Evolutionary conservation across 2,329 filamentous ascomycete species (phyloP), one percentile per base, ranked within the genome.

Genomic region (Verticillium isaacii): DNA sequence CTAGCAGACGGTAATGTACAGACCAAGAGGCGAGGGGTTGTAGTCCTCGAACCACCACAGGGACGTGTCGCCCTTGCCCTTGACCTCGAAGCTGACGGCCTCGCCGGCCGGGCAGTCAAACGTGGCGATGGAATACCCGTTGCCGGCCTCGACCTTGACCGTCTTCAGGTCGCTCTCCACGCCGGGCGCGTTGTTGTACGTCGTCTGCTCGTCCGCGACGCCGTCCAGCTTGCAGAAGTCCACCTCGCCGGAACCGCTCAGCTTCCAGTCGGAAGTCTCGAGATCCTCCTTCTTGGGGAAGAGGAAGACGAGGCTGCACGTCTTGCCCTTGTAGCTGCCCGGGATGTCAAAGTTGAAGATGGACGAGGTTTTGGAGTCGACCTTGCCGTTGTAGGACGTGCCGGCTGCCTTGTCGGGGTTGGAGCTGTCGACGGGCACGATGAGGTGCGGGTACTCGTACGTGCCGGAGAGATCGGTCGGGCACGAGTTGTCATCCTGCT

Each of bases 301-400:
- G 55, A 89, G 77, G 82, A 91, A 91, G 61, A 87, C 76, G 9
- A 90, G 76, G 61, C 80, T 82, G 76, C 88, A 91, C 7, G 75
- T 84, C 74, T 85, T 84, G 66, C 83, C 85, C 9, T 76, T 67
- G 67, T 85, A 80, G 5, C 74, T 73, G 4, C 73, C 64, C 1
- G 83, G 84, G 54, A 91, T 83, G 69, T 89, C 86, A 74, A 91
- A 91, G 77, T 89, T 89, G 82, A 88, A 90, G 69, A 90, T 82
- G 14, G 83, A 82, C 11, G 82, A 83, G 57, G 83, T 72, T 61
- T 75, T 78, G 19, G 78, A 73, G 14, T 82, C 83, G 41, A 89
- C 77, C 12, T 80, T 79, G 60, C 85, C 87, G 65, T 83, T 82
- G 74, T 77, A 82, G 1, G 78, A 80, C 2, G 81, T 85, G 8